A percentile compares a stretch with the other conserved stretches of the same genome.
Evolutionary conservation across 768 basidiomycete genomes (phyloP).

Genomic region (Tephrocybe rancida): DNA sequence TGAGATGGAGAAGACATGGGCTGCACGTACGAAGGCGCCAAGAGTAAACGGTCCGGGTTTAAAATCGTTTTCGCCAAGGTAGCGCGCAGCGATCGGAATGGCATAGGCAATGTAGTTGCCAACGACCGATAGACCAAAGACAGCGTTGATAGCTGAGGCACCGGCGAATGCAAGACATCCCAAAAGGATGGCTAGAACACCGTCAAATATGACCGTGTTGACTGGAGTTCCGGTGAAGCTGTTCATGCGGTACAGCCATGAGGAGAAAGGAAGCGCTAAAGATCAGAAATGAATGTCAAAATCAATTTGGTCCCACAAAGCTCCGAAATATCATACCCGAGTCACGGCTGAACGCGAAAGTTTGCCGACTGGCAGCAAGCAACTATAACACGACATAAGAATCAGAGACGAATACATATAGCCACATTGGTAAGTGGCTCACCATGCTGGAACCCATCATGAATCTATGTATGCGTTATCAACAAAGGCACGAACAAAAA

Average conservation of each 20-base stretch:
- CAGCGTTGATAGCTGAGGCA: conserved; percentile 54
- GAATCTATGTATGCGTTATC: conserved; percentile 29
- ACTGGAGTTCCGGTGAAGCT: conserved; percentile 52
- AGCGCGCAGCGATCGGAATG: conserved; percentile 56
- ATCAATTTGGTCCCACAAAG: background rate
- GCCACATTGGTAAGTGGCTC: background rate
- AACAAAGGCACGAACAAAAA: background rate
- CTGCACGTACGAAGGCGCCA: conserved; percentile 37
- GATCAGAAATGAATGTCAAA: background rate
- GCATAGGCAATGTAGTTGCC: conserved; percentile 51
- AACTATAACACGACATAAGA: conserved; percentile 7
- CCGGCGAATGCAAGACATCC: conserved; percentile 66
- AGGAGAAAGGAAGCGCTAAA: conserved; percentile 60
- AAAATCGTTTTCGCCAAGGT: conserved; percentile 47
- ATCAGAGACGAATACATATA: background rate
- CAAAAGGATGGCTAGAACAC: conserved; percentile 46
- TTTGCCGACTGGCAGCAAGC: conserved; percentile 48
- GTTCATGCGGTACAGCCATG: conserved; percentile 61
- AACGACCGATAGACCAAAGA: conserved; percentile 51
- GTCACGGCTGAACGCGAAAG: conserved; percentile 72
- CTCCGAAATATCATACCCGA: conserved; percentile 35
- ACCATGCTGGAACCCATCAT: conserved; percentile 63
- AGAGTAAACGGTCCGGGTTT: conserved; percentile 60
- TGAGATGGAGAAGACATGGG: too few species aligned
- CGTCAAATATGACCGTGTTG: conserved; percentile 55